Base-by-base conservation (phyloP, 441 rosid species). In the Adansonia gregorii region DNA sequence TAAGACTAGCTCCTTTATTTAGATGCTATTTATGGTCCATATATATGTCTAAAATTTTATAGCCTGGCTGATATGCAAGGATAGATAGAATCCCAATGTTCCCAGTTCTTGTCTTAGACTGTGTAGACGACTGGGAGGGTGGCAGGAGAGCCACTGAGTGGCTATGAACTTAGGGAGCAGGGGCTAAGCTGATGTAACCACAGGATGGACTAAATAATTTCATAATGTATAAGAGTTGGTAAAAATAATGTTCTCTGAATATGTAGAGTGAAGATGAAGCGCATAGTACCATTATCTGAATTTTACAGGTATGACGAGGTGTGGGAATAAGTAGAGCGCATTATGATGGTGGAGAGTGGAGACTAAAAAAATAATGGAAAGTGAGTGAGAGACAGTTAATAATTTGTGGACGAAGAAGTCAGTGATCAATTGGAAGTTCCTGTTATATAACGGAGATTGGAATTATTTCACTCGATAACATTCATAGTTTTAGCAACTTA, bases 41-140 rank as follows among this genome's bases (percentile, higher is more conserved):
- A 69, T 27, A 27, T 51, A 27, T 70, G 24, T 70, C 60, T 56
- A 39, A n/a, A 71, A 8, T 72, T 31, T 72, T 63, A 54, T 72
- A 52, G 63, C 10, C 49, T n/a, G 3, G 2, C 63, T 54, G 75
- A 17, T 72, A 35, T 6, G n/a, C 49, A n/a, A 72, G n/a, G 75
- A 71, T 54, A 24, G 27, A 24, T 24, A 17, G 24, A 31, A 54
- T 71, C 27, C 27, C 46, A 6, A 17, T 72, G 35, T 27, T 27
- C 35, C 35, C 35, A 27, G 35, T 27, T 27, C 35, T 27, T 72
- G n/a, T 52, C 58, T 0, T 12, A 35, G 55, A 46, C 6, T 24
- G 17, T 46, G 54, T 67, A 20, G 27, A 71, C 8, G 5, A 71
- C 7, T 51, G 27, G 75, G 27, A 54, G n/a, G 63, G 27, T 54